Evolutionary conservation across 2,329 filamentous ascomycete species (phyloP).

Genomic region (Myriosclerotinia duriaeana): DNA sequence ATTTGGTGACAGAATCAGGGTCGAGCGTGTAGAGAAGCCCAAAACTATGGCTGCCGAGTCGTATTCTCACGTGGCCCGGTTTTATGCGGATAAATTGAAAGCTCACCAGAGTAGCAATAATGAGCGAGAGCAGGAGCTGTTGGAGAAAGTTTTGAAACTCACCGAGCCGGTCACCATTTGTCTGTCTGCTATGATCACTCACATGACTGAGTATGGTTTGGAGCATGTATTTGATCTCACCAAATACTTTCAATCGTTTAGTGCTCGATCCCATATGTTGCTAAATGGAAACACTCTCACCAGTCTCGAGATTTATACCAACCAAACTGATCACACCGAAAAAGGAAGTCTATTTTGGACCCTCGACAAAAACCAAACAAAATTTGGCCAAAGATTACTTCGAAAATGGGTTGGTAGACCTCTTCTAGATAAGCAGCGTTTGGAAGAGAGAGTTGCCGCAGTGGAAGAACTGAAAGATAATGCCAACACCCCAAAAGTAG

Average conservation of each 20-base stretch:
- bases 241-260: constrained; percentile 96
- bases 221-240: constrained; percentile 95
- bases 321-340: constrained; percentile 80
- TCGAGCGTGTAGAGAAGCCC: constrained; percentile 73
- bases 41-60: constrained; percentile 83
- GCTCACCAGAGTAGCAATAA: constrained; percentile 53
- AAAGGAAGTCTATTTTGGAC: constrained; percentile 95
- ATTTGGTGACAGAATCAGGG: constrained; percentile 84
- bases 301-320: constrained; percentile 92
- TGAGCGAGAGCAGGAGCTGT: constrained; percentile 60
- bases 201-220: constrained; percentile 86
- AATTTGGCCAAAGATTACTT: constrained; percentile 82
- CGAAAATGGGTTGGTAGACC: constrained; percentile 95
- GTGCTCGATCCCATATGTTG: constrained; percentile 90
- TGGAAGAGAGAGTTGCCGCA: constrained; percentile 78
- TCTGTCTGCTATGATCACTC: constrained; percentile 92
- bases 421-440: constrained; percentile 68
- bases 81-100: constrained; percentile 86
- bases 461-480: constrained; percentile 81
- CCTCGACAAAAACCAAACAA: constrained; percentile 85
- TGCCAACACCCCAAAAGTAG: constrained; percentile 64
- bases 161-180: constrained; percentile 87
- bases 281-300: constrained; percentile 92
- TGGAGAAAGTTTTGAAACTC: constrained; percentile 83
- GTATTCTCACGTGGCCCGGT: constrained; percentile 85